A percentile compares a stretch with the other conserved stretches of the same genome.
phyloP scores from a whole-genome alignment of 345 rosid genomes.

The Sisymbrium altissimum region DNA sequence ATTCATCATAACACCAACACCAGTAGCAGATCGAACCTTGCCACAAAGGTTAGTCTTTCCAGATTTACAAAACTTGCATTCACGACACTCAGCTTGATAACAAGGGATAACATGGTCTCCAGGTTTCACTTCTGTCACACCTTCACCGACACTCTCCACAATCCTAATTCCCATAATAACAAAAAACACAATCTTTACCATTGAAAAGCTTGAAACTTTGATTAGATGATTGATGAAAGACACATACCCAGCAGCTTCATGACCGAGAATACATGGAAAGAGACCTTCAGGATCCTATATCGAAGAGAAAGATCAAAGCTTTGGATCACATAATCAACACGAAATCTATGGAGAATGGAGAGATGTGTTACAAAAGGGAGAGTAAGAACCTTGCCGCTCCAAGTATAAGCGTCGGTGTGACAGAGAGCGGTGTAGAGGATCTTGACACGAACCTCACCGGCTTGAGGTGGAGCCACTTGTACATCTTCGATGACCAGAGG shows the following conservation, averaged over 20 bases:
- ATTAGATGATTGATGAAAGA: background rate
- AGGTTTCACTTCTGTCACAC: conserved; percentile 82
- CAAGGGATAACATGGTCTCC: conserved; percentile 99
- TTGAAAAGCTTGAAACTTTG: background rate
- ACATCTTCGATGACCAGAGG: conserved; percentile 85
- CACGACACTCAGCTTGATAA: conserved; percentile 98
- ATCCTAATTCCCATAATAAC: conserved; percentile 36
- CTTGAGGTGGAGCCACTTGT: conserved; percentile 94
- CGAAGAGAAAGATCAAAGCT: conserved; percentile 11
- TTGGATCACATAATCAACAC: background rate
- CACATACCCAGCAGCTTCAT: conserved; percentile 94
- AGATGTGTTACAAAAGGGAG: background rate
- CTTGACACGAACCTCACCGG: conserved; percentile 92
- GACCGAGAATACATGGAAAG: conserved; percentile 96
- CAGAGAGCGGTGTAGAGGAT: conserved; percentile 90
- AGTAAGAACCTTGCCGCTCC: conserved; percentile 88
- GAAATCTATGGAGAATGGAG: background rate
- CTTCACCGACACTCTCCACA: conserved; percentile 98
- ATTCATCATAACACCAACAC: conserved; percentile 93
- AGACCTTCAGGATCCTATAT: conserved; percentile 92
- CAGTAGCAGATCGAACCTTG: conserved; percentile 88
- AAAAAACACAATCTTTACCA: background rate
- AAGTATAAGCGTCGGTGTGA: conserved; percentile 97
- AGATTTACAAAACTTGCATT: conserved; percentile 96
- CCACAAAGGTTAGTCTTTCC: conserved; percentile 99